Conservation (phyloP, 1,139 yeast genomes). For the Yamadazyma spencermartinsiae region DNA sequence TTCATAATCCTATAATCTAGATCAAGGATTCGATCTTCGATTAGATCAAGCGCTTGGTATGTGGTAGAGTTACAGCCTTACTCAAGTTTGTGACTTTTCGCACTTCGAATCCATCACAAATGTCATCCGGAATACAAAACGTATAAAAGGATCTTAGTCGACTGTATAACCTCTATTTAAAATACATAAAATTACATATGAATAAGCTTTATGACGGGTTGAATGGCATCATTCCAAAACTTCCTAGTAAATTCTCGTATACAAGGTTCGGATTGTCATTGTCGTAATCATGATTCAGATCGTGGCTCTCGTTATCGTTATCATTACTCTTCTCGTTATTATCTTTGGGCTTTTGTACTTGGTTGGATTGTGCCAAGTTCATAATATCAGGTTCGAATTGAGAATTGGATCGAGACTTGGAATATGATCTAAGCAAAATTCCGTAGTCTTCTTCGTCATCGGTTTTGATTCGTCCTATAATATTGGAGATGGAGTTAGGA, state of each 20-base stretch:
- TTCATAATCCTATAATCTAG: too few species aligned
- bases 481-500: not conserved
- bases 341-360: not conserved
- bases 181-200: too few species aligned
- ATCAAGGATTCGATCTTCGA: too few species aligned
- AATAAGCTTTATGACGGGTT: slow-evolving; percentile 14
- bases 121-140: too few species aligned
- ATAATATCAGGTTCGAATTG: slow-evolving; percentile 11
- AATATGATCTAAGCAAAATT: slow-evolving; percentile 10
- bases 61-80: too few species aligned
- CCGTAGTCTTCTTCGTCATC: slow-evolving; percentile 12
- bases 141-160: too few species aligned
- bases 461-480: slow-evolving; percentile 4
- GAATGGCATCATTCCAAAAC: slow-evolving; percentile 20
- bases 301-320: slow-evolving; percentile 7
- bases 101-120: too few species aligned
- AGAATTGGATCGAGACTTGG: slow-evolving; percentile 7
- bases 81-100: too few species aligned
- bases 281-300: not conserved
- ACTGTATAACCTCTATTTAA: too few species aligned
- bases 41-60: too few species aligned
- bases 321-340: slow-evolving; percentile 7
- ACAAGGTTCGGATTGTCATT: slow-evolving; percentile 14
- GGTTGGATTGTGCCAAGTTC: not conserved
- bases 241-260: slow-evolving; percentile 18